Conservation (phyloP, 768 basidiomycete species). For the Tylopilus sp. region DNA sequence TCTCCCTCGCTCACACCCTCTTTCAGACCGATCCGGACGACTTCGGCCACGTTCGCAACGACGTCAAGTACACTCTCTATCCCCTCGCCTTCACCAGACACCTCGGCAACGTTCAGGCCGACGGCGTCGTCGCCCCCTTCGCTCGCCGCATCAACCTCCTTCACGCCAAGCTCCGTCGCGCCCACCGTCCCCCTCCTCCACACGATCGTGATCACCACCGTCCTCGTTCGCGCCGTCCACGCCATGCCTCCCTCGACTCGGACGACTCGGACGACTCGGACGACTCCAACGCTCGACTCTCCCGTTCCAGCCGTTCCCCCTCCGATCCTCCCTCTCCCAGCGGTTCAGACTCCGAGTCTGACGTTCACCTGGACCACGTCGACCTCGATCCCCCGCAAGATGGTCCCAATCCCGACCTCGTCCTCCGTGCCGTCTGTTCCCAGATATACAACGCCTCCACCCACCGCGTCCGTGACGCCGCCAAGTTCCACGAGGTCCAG, state of each 20-base stretch:
- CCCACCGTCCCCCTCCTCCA: no score
- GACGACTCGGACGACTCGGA: no score
- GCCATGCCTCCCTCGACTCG: no score
- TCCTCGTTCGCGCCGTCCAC: no score
- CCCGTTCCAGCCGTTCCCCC: no score
- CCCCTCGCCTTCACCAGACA: background rate
- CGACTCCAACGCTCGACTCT: background rate
- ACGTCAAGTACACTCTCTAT: background rate
- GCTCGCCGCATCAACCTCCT: background rate
- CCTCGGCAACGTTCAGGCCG: background rate
- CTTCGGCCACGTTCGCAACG: background rate
- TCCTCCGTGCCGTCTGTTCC: background rate
- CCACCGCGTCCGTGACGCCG: background rate
- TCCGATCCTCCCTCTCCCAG: no score
- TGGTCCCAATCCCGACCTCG: no score
- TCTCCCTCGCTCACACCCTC: background rate
- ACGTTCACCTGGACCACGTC: no score
- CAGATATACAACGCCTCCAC: background rate
- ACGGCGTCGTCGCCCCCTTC: background rate
- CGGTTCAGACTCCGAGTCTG: no score
- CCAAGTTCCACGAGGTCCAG: background rate
- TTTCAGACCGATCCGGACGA: background rate
- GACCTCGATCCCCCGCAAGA: no score
- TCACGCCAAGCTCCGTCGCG: background rate
- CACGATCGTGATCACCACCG: no score